Conservation (phyloP, 2,329 filamentous ascomycete species). For the Trichoderma guizhouense region DNA sequence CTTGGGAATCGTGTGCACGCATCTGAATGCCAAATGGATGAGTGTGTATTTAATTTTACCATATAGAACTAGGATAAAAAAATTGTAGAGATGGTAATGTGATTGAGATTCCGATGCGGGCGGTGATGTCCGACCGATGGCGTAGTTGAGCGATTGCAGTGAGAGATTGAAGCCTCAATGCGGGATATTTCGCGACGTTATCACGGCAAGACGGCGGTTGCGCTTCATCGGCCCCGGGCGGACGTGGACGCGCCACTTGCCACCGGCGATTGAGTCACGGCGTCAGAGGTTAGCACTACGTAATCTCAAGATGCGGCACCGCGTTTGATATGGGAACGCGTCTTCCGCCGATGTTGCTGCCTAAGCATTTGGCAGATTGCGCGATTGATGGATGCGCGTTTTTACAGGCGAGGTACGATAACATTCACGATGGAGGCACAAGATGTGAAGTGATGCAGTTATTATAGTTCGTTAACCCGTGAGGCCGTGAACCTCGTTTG, state of each 20-base stretch:
- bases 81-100: neutral
- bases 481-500: slow-evolving; percentile 21
- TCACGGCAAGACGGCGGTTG: neutral
- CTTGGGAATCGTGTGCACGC: neutral
- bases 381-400: neutral
- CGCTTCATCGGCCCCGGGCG: neutral
- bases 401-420: neutral
- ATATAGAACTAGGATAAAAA: neutral
- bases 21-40: neutral
- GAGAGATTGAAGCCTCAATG: neutral
- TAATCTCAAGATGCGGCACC: neutral
- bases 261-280: neutral
- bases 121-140: neutral
- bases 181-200: neutral
- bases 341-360: neutral
- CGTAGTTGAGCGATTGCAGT: neutral
- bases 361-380: neutral
- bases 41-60: slow-evolving; percentile 3
- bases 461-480: slow-evolving; percentile 5
- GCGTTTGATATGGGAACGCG: neutral
- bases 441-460: neutral
- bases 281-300: neutral
- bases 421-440: neutral
- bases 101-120: neutral
- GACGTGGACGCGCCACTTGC: neutral